Conservation (phyloP, 768 basidiomycete genomes). For the Termitomyces bulborhizus region DNA sequence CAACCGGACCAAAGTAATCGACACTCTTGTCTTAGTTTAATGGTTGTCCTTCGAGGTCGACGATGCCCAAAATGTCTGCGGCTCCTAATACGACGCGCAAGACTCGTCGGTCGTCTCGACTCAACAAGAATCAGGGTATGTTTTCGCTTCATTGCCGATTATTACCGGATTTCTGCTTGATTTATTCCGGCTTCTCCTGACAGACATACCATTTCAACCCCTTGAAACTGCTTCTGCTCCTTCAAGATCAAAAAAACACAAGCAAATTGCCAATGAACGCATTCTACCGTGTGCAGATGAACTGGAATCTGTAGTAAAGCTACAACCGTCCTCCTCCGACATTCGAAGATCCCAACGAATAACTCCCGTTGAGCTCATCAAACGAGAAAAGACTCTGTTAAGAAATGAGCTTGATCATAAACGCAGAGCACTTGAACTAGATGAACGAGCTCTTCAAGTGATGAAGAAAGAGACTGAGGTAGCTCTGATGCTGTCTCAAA, state of each 20-base stretch:
- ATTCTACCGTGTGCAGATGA: slow-evolving; percentile 5
- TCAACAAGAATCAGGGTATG: slow-evolving; percentile 17
- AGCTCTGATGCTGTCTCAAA: slow-evolving; percentile 30
- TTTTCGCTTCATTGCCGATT: background rate
- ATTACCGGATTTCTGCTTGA: background rate
- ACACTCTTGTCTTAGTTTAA: background rate
- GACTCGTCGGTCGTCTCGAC: slow-evolving; percentile 24
- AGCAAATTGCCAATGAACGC: background rate
- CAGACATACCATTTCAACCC: slow-evolving; percentile 7
- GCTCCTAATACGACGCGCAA: slow-evolving; percentile 2
- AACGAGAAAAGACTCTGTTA: slow-evolving; percentile 29
- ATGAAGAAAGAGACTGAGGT: slow-evolving; percentile 37
- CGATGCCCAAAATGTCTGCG: slow-evolving; percentile 16
- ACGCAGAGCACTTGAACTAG: slow-evolving; percentile 28
- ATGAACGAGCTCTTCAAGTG: slow-evolving; percentile 32
- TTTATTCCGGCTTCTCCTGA: background rate
- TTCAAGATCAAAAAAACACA: slow-evolving; percentile 10
- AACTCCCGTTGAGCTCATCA: slow-evolving; percentile 30
- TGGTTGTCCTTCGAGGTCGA: background rate
- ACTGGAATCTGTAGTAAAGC: slow-evolving; percentile 7
- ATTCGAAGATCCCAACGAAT: slow-evolving; percentile 33
- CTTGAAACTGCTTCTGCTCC: background rate
- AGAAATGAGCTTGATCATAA: slow-evolving; percentile 35
- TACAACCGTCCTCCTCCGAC: slow-evolving; percentile 15
- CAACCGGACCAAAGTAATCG: background rate